These are phyloP conservation scores for bread wheat (Triticum aestivum) DNA, from an alignment of 176 grass and related monocot species.

Conservation along the genomic window DNA sequence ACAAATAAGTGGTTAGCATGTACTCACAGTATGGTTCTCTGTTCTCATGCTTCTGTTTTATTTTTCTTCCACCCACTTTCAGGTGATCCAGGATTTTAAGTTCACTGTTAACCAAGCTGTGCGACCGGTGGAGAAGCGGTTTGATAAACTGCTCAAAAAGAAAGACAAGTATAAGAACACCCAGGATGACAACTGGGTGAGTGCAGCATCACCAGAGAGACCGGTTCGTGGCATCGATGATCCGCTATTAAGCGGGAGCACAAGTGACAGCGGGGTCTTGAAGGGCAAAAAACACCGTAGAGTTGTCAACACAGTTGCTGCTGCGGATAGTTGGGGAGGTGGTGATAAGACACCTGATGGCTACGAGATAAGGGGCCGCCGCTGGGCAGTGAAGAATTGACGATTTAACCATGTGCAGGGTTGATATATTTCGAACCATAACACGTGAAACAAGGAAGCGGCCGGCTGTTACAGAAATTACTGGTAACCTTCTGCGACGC, in stretches of 20 bases:
- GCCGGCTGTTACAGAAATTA: neutral
- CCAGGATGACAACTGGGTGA: constrained; percentile 83
- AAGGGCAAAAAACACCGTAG: constrained; percentile 62
- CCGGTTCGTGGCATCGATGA: constrained; percentile 85
- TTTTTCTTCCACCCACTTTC: neutral
- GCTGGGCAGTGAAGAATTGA: constrained; percentile 63
- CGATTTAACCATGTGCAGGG: constrained; percentile 14
- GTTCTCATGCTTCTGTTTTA: neutral
- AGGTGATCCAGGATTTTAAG: constrained; percentile 98
- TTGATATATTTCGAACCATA: constrained; percentile 20
- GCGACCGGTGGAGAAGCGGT: constrained; percentile 78
- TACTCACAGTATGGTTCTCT: neutral
- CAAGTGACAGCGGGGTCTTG: constrained; percentile 62
- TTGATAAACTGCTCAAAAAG: constrained; percentile 77
- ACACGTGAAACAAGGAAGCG: neutral
- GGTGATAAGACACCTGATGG: constrained; percentile 44
- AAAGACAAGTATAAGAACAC: constrained; percentile 53
- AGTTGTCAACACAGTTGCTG: constrained; percentile 26
- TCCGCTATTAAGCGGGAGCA: constrained; percentile 65
- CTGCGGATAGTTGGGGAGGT: constrained; percentile 41
- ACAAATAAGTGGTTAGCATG: neutral
- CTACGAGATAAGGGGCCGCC: constrained; percentile 58
- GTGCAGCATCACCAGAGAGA: constrained; percentile 44
- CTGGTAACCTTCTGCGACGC: constrained; percentile 7
- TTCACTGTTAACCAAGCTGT: constrained; percentile 90